Conservation (phyloP, 306 rosid genomes). For the Prunus fruticosa region DNA sequence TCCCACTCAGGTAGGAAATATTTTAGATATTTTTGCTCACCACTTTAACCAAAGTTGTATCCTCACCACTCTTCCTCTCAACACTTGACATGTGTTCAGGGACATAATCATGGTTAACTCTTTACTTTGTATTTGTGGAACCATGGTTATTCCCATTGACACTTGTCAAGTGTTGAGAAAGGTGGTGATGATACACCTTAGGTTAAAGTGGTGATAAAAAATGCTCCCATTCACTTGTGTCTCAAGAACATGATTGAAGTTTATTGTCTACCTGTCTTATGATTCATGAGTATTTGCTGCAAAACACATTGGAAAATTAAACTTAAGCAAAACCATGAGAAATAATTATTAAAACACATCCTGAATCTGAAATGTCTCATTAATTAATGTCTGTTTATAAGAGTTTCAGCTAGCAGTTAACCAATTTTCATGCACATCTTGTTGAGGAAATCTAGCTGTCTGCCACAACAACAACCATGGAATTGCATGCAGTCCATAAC, state of each 20-base stretch:
- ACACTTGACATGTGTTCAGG: too few species aligned
- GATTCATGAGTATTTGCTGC: neutral
- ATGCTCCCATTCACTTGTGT: too few species aligned
- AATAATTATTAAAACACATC: neutral
- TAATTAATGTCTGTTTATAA: neutral
- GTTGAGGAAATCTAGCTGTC: constrained; percentile 12
- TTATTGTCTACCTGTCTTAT: too few species aligned
- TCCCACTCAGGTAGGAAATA: neutral
- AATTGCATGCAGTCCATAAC: constrained; percentile 3
- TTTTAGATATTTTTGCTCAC: neutral
- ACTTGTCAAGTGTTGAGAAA: too few species aligned
- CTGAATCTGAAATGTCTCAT: neutral
- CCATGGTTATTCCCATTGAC: too few species aligned
- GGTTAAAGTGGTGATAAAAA: too few species aligned
- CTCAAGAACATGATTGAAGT: too few species aligned
- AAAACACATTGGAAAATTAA: neutral
- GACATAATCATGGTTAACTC: too few species aligned
- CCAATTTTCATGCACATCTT: neutral
- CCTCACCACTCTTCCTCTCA: rapidly evolving
- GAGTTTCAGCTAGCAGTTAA: constrained; percentile 4
- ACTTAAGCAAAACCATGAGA: neutral
- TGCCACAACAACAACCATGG: neutral
- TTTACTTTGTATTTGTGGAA: too few species aligned
- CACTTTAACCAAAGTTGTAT: neutral
- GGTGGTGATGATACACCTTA: too few species aligned